Conservation (phyloP, 768 basidiomycete species). For the Xanthoconium stramineum region DNA sequence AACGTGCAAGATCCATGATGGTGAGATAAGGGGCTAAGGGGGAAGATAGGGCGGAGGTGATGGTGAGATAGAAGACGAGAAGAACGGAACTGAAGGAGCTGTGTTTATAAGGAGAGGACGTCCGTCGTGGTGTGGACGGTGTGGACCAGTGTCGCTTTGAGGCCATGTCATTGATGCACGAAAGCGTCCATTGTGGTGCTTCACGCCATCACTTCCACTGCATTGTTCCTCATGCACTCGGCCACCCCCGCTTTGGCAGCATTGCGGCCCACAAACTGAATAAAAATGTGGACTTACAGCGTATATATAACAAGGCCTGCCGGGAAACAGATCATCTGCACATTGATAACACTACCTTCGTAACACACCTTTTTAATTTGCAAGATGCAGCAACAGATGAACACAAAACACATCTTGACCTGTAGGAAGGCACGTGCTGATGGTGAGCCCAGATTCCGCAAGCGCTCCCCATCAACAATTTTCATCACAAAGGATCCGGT, state of each 20-base stretch:
- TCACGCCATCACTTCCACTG: constrained; percentile 9
- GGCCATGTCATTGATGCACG: constrained; percentile 17
- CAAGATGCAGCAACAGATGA: constrained; percentile 21
- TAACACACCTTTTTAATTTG: constrained; percentile 27
- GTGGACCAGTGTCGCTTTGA: constrained; percentile 23
- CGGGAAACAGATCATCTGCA: constrained; percentile 9
- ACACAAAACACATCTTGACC: constrained; percentile 11
- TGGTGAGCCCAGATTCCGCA: constrained; percentile 18
- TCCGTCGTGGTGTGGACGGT: constrained; percentile 26
- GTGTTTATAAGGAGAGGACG: constrained; percentile 20
- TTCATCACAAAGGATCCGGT: constrained; percentile 8
- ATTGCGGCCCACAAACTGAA: constrained; percentile 4
- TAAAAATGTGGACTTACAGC: background rate
- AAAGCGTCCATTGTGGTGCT: constrained; percentile 16
- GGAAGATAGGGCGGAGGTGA: constrained; percentile 27
- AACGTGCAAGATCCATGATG: constrained; percentile 27
- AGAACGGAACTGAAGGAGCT: constrained; percentile 26
- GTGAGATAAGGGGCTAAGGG: constrained; percentile 17
- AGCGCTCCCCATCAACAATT: constrained; percentile 10
- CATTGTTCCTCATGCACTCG: constrained; percentile 19
- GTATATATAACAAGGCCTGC: constrained; percentile 15
- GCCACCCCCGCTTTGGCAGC: constrained; percentile 21
- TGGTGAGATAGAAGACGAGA: constrained; percentile 27
- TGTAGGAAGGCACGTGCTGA: constrained; percentile 25
- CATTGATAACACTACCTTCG: constrained; percentile 15